These are phyloP conservation scores for Colletotrichum ledebouriae DNA, from an alignment of 2,329 filamentous ascomycete genomes.

Conservation along the genomic window DNA sequence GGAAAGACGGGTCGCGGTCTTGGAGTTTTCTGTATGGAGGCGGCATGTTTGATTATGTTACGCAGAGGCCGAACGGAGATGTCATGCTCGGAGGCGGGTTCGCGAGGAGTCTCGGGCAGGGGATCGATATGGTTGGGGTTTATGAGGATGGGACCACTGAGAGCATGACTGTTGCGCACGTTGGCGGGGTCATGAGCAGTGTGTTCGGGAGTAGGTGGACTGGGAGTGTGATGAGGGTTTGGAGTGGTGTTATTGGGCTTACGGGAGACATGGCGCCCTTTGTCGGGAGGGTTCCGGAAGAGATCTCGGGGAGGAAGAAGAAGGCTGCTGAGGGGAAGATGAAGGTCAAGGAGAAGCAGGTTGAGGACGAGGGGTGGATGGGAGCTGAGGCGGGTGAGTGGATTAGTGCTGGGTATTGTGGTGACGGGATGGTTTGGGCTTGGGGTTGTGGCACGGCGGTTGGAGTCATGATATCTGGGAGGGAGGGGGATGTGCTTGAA, in stretches of 20 bases:
- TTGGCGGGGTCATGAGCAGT: slow-evolving; percentile 57
- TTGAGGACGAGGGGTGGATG: slow-evolving; percentile 3
- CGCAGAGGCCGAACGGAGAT: slow-evolving; percentile 61
- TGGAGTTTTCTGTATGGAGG: slow-evolving; percentile 64
- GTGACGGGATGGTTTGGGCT: slow-evolving; percentile 67
- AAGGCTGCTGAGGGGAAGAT: background rate
- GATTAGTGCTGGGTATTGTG: slow-evolving; percentile 65
- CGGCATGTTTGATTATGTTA: slow-evolving; percentile 64
- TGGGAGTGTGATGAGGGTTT: slow-evolving; percentile 55
- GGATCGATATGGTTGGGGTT: slow-evolving; percentile 61
- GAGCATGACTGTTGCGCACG: slow-evolving; percentile 54
- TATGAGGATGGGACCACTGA: slow-evolving; percentile 61
- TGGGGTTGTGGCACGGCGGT: slow-evolving; percentile 65
- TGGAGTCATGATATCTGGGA: slow-evolving; percentile 60
- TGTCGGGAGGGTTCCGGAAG: slow-evolving; percentile 58
- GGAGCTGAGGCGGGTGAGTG: slow-evolving; percentile 57
- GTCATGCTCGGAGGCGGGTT: slow-evolving; percentile 70
- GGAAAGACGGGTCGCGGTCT: slow-evolving; percentile 54
- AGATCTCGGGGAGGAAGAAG: slow-evolving; percentile 43
- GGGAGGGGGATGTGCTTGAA: slow-evolving; percentile 49
- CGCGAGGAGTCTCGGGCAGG: slow-evolving; percentile 56
- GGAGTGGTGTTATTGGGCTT: slow-evolving; percentile 64
- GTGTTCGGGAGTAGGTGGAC: slow-evolving; percentile 58
- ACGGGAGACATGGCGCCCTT: slow-evolving; percentile 64
- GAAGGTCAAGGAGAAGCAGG: background rate